A percentile compares a stretch with the other conserved stretches of the same genome.
Evolutionary conservation across 2,329 filamentous ascomycete genomes (phyloP).

Genomic region (Cercospora janseana): DNA sequence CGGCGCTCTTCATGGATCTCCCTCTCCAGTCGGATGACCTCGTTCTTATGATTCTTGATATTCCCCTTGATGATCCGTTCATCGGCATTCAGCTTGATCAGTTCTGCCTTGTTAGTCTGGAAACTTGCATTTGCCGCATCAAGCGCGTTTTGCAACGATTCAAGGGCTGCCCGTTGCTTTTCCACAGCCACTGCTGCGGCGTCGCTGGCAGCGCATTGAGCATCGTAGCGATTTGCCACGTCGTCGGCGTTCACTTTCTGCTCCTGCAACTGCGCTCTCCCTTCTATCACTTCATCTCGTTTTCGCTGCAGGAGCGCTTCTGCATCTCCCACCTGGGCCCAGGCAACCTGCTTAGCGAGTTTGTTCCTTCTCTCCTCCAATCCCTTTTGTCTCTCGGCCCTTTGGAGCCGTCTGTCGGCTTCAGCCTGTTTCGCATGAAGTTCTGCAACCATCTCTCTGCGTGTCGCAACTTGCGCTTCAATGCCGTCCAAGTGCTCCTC

Average conservation of each 20-base stretch:
- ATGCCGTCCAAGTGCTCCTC: slow-evolving; percentile 74
- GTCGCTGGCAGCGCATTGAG: slow-evolving; percentile 43
- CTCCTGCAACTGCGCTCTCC: slow-evolving; percentile 48
- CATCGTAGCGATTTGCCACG: slow-evolving; percentile 45
- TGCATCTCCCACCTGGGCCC: slow-evolving; percentile 78
- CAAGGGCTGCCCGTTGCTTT: slow-evolving; percentile 39
- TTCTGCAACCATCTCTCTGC: slow-evolving; percentile 61
- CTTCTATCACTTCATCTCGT: slow-evolving; percentile 33
- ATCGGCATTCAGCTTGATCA: slow-evolving; percentile 45
- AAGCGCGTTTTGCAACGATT: slow-evolving; percentile 49
- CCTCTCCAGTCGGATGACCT: slow-evolving; percentile 43
- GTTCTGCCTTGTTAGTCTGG: slow-evolving; percentile 38
- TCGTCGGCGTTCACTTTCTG: slow-evolving; percentile 46
- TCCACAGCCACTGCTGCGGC: slow-evolving; percentile 39
- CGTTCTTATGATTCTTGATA: slow-evolving; percentile 53
- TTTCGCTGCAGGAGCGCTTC: slow-evolving; percentile 51
- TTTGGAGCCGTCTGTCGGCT: slow-evolving; percentile 63
- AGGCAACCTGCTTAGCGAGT: slow-evolving; percentile 69
- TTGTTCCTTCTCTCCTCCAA: slow-evolving; percentile 54
- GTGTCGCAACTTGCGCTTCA: slow-evolving; percentile 60
- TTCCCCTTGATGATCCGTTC: slow-evolving; percentile 64
- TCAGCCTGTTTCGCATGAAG: slow-evolving; percentile 60
- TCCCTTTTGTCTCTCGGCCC: slow-evolving; percentile 64
- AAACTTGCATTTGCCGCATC: slow-evolving; percentile 53
- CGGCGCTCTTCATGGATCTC: slow-evolving; percentile 56